phyloP scores from a whole-genome alignment of 192 early-diverging fungal genomes.

The Coemansia sp. region DNA sequence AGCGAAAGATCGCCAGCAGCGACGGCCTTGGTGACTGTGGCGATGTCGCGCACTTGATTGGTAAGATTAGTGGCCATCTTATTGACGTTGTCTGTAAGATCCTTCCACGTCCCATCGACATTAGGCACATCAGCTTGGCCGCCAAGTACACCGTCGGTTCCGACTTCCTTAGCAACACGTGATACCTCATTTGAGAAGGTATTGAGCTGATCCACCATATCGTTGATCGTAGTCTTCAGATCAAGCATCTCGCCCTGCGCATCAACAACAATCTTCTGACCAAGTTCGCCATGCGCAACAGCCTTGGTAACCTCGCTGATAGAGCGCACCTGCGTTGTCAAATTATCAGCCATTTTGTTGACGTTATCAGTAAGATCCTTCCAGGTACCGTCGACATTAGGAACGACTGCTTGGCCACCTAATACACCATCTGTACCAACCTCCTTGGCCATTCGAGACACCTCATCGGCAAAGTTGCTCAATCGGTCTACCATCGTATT shows the following conservation, averaged over 20 bases:
- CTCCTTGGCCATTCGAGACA: slow-evolving; percentile 8
- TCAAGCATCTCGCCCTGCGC: slow-evolving; percentile 60
- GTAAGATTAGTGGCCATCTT: slow-evolving; percentile 59
- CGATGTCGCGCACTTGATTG: slow-evolving; percentile 59
- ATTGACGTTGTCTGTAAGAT: slow-evolving; percentile 57
- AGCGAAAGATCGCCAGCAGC: slow-evolving; percentile 53
- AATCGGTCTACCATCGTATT: slow-evolving; percentile 64
- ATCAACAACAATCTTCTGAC: slow-evolving; percentile 12
- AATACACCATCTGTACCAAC: slow-evolving; percentile 63
- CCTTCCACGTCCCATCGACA: slow-evolving; percentile 67
- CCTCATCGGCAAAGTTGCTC: slow-evolving; percentile 31
- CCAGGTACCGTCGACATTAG: slow-evolving; percentile 63
- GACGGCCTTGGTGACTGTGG: slow-evolving; percentile 60
- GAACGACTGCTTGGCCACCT: slow-evolving; percentile 58
- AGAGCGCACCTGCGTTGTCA: slow-evolving; percentile 57
- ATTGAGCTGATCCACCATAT: slow-evolving; percentile 34
- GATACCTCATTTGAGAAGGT: slow-evolving; percentile 58
- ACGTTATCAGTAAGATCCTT: slow-evolving; percentile 64
- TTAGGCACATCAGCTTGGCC: slow-evolving; percentile 63
- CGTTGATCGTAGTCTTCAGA: slow-evolving; percentile 64
- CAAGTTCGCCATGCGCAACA: slow-evolving; percentile 54
- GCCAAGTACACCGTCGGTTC: slow-evolving; percentile 67
- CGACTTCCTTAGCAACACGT: slow-evolving; percentile 68
- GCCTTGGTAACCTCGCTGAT: slow-evolving; percentile 56
- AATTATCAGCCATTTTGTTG: slow-evolving; percentile 64